These are phyloP conservation scores for Candida coquimbonensis DNA, from an alignment of 805 yeast genomes.

Conservation along the genomic window DNA sequence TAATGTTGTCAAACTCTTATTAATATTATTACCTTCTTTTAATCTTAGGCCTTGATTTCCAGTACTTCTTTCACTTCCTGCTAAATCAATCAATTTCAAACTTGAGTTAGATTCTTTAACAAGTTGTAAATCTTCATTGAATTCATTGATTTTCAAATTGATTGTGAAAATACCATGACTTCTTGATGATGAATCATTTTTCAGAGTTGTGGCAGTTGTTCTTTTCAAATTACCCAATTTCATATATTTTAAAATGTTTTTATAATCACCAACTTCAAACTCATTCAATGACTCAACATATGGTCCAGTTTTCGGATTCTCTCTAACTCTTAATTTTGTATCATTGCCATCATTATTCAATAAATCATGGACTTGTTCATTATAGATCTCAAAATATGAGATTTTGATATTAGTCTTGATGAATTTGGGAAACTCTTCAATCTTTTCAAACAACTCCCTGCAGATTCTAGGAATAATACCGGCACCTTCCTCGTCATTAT, in stretches of 20 bases:
- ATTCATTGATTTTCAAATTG: conserved; percentile 51
- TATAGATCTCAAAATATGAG: conserved; percentile 70
- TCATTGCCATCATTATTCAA: conserved; percentile 21
- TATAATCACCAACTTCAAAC: conserved; percentile 37
- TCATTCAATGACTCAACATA: conserved; percentile 64
- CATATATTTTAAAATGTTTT: conserved; percentile 42
- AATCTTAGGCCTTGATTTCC: conserved; percentile 56
- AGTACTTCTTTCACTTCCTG: conserved; percentile 74
- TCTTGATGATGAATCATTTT: conserved; percentile 69
- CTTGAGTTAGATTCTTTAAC: conserved; percentile 48
- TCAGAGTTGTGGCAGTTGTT: conserved; percentile 64
- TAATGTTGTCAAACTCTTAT: conserved; percentile 68
- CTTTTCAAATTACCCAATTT: conserved; percentile 46
- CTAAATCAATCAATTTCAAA: conserved; percentile 68
- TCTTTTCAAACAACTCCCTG: conserved; percentile 40
- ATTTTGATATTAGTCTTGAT: conserved; percentile 38
- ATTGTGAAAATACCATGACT: conserved; percentile 77
- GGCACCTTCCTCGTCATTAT: conserved; percentile 38
- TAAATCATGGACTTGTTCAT: conserved; percentile 68
- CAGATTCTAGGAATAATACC: conserved; percentile 67
- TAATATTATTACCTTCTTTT: conserved; percentile 71
- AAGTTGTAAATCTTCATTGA: conserved; percentile 30
- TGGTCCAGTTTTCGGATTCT: conserved; percentile 59
- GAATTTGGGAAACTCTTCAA: conserved; percentile 25
- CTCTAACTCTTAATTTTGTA: conserved; percentile 42